Base-by-base conservation (phyloP, 805 yeast species). In the Hanseniaspora pseudoguilliermondii region DNA sequence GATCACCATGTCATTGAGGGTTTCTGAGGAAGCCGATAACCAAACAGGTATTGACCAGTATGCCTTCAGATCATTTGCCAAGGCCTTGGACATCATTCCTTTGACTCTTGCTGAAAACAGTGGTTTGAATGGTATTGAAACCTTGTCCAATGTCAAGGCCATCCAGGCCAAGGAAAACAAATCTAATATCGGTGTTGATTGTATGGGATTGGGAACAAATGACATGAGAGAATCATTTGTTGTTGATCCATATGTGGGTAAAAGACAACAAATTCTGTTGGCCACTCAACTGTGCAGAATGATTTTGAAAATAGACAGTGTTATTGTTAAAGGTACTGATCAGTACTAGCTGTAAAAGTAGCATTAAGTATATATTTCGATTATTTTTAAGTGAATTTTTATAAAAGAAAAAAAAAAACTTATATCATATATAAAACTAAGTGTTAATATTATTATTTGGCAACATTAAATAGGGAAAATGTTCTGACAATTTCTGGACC, bases 401-500 rank as follows among this genome's bases (percentile, higher is more conserved):
- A 34, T 16, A 21, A 27, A 23, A 10, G 16, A 38, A 23, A 48
- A 18, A 23, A 23, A 8, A 8, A 15, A 16, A n/a, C 18, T 49
- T 41, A 41, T 7, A 32, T 32, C 35, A 32, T 32, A 32, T 32
- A 13, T 23, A 20, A 27, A 39, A 23, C 2, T 23, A 39, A 20
- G 4, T 41, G n/a, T 18, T 39, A n/a, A 42, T 11, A 51, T 13
- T 10, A 6, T 29, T 60, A 58, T 66, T 73, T 84, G 73, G 95
- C 95, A 65, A 89, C 95, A 66, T 87, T 84, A 76, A 93, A 91
- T 60, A 93, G 76, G 50, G 96, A 88, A 69, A 93, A 93, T 78
- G 91, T 90, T 75, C 99, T 83, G 47, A 95, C 99, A 65, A 93
- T 93, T 65, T 86, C 86, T 57, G 99, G 98, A 36, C 99, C 99